Evolutionary conservation across 257 asterid genomes (phyloP), one percentile per base, ranked within the genome.

Genomic region (Ilex aquifolium): DNA sequence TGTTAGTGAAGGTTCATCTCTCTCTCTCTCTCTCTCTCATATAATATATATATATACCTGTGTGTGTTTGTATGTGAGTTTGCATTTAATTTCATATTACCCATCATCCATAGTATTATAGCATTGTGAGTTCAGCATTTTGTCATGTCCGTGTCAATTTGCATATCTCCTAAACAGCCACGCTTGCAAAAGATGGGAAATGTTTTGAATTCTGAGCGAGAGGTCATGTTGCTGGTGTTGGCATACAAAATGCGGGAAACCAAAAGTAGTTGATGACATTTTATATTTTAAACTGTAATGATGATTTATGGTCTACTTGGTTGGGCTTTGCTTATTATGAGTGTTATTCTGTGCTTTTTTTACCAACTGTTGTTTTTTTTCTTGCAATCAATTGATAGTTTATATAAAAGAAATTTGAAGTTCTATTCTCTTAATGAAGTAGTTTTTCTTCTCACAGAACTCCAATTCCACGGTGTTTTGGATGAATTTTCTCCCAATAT

Each of bases 401-500:
- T 14, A 15, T n/a, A 6, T 5, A 14, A 14, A 53, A 15, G 3
- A 16, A 27, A 56, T 40, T 11, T 32, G 66, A 29, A 17, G 17
- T 59, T 63, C 11, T 54, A 17, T 36, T 62, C 16, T 11, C 49
- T 69, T 56, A 61, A 32, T 75, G 53, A n/a, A 21, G 49, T 72
- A 50, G 21, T 50, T 21, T 52, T 32, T 59, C 56, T 64, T 59
- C 48, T 52, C 52, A 69, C 73, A 91, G 96, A 68, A 68, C 57
- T 44, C 39, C 57, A 68, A 31, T 10, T 21, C 48, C 67, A 63
- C 59, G 85, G 74, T 46, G 77, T 62, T 62, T 44, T 52, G 54
- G 76, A 71, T 65, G 88, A 80, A 73, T 64, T 73, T 65, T 62
- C 82, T 57, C 82, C 92, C 9, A 78, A 74, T 62, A 75, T 87